Conservation (phyloP, 2,329 filamentous ascomycete species). For the Diaporthe citriasiana region DNA sequence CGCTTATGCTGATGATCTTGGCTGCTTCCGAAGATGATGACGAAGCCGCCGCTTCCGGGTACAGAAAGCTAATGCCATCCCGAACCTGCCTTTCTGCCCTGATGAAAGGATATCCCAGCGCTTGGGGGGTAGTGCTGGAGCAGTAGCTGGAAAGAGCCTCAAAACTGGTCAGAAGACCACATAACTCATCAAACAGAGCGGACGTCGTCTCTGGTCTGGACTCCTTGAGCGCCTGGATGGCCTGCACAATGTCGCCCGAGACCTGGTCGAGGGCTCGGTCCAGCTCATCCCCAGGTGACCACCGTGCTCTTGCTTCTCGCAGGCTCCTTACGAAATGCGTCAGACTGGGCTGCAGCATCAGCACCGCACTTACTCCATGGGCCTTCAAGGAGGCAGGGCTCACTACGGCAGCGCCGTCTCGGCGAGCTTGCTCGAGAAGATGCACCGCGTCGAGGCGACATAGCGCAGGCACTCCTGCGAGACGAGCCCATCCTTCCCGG, state of each 20-base stretch:
- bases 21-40: neutral
- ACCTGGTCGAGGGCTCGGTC: constrained; percentile 47
- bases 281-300: constrained; percentile 46
- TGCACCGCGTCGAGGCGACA: constrained; percentile 52
- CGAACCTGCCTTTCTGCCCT: constrained; percentile 51
- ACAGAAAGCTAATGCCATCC: constrained; percentile 49
- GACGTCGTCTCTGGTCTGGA: constrained; percentile 43
- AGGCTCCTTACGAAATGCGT: constrained; percentile 47
- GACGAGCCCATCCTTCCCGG: constrained; percentile 42
- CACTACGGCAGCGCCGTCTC: constrained; percentile 51
- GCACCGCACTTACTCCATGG: neutral
- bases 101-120: constrained; percentile 47
- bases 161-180: constrained; percentile 45
- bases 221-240: constrained; percentile 55
- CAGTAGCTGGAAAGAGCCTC: constrained; percentile 47
- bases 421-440: constrained; percentile 55
- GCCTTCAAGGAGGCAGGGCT: constrained; percentile 24
- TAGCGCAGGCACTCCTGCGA: constrained; percentile 48
- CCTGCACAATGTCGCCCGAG: constrained; percentile 55
- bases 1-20: neutral
- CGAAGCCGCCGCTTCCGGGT: constrained; percentile 39
- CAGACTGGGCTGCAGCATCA: constrained; percentile 45
- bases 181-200: constrained; percentile 44
- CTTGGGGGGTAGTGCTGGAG: constrained; percentile 2
- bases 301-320: constrained; percentile 42